Conservation (phyloP, 2,329 filamentous ascomycete species). For the Calonectria henricotiae region DNA sequence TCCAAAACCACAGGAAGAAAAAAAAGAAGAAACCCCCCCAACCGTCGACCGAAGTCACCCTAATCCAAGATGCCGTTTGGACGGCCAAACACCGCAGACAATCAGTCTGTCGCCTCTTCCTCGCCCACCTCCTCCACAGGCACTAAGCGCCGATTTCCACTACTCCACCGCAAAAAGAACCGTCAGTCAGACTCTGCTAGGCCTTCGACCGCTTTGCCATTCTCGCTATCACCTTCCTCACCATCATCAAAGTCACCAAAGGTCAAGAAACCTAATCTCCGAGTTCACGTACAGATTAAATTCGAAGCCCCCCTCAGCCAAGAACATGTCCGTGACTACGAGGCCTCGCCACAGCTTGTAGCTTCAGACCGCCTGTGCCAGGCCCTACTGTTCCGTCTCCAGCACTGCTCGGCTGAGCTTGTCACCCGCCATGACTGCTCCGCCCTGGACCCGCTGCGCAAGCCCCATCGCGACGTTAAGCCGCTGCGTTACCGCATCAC, state of each 20-base stretch:
- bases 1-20: constrained; percentile 13
- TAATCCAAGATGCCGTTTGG: constrained; percentile 49
- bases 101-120: constrained; percentile 46
- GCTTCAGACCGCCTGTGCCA: constrained; percentile 66
- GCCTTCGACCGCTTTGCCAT: constrained; percentile 44
- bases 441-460: constrained; percentile 62
- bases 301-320: constrained; percentile 65
- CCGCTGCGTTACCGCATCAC: constrained; percentile 66
- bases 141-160: constrained; percentile 55
- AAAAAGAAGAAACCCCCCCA: constrained; percentile 17
- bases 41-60: constrained; percentile 28
- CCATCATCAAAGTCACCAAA: constrained; percentile 38
- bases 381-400: constrained; percentile 67
- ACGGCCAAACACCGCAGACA: constrained; percentile 51
- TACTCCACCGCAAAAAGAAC: constrained; percentile 52
- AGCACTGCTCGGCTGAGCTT: constrained; percentile 69
- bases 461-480: constrained; percentile 59
- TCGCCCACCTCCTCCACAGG: constrained; percentile 49
- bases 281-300: constrained; percentile 63
- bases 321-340: constrained; percentile 65
- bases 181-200: constrained; percentile 46
- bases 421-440: constrained; percentile 69
- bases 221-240: constrained; percentile 32
- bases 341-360: constrained; percentile 63
- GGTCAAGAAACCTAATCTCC: constrained; percentile 52